phyloP scores from a whole-genome alignment of 331 rosid genomes.

The Dryas integrifolia region DNA sequence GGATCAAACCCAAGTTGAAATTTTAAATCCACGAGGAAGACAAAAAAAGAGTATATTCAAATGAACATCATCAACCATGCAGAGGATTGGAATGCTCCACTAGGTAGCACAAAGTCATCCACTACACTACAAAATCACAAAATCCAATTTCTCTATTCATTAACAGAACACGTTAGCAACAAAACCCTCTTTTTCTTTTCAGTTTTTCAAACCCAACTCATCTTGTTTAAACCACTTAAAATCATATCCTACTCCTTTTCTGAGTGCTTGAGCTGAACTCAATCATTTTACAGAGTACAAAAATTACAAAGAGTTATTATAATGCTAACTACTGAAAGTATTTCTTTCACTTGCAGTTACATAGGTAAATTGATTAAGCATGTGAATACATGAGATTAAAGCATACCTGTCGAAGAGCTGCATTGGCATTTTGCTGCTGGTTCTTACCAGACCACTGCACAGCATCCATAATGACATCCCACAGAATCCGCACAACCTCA shows the following conservation, averaged over 20 bases:
- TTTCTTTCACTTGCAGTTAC: not conserved
- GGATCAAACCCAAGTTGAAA: not conserved
- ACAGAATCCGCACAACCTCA: constrained; percentile 74
- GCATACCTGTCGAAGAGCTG: constrained; percentile 92
- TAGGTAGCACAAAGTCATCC: not conserved
- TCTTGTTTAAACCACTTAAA: not conserved
- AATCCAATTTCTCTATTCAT: not conserved
- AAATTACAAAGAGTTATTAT: not conserved
- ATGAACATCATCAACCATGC: too few species aligned
- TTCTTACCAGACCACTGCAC: constrained; percentile 99
- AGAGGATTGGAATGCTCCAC: not conserved
- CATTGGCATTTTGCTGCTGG: constrained; percentile 98
- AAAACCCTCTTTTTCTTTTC: not conserved
- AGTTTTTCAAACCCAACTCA: too few species aligned
- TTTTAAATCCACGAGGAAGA: too few species aligned
- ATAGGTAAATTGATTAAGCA: not conserved
- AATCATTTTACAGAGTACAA: not conserved
- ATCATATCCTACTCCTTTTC: not conserved
- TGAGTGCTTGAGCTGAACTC: not conserved
- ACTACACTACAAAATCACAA: not conserved
- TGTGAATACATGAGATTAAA: not conserved
- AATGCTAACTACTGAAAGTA: not conserved
- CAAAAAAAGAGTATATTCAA: too few species aligned
- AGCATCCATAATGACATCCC: constrained; percentile 99
- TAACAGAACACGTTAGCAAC: too few species aligned